Percentiles rank a stretch among this genome's conserved stretches.
Evolutionary conservation across 371 early-diverging fungal species (phyloP).

Genomic region (Dinochytrium kinnereticum): DNA sequence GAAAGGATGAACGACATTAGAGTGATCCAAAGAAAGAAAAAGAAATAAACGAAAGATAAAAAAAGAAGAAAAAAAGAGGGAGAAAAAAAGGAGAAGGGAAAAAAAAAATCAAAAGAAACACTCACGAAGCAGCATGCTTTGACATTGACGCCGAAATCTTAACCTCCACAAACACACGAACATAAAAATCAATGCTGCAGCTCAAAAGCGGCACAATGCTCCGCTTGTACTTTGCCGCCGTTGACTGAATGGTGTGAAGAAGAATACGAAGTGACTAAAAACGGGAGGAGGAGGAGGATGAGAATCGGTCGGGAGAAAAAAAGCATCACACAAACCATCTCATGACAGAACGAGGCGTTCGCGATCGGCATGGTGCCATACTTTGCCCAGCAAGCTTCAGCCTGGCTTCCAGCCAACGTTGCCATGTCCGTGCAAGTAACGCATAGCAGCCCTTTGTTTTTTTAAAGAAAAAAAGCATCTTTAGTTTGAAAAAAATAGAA

Average conservation of each 20-base stretch:
- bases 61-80: too few relatives aligned
- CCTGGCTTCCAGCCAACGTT: conserved; percentile 89
- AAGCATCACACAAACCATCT: conserved; percentile 58
- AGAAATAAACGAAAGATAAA: neutral
- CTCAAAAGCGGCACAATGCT: conserved; percentile 92
- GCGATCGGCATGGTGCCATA: conserved; percentile 92
- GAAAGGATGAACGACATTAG: neutral
- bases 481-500: too few relatives aligned
- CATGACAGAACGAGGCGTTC: conserved; percentile 70
- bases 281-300: too few relatives aligned
- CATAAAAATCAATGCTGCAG: conserved; percentile 98
- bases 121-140: conserved; percentile 77
- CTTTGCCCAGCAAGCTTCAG: conserved; percentile 94
- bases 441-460: conserved; percentile 81
- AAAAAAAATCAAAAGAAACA: neutral
- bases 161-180: conserved; percentile 98
- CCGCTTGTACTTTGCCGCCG: conserved; percentile 88
- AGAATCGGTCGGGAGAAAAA: too few relatives aligned
- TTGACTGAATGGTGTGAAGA: conserved; percentile 81
- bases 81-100: neutral
- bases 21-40: too few relatives aligned
- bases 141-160: conserved; percentile 74
- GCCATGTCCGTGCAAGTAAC: conserved; percentile 99
- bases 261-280: conserved; percentile 86
- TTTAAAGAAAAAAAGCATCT: too few relatives aligned